Conservation (phyloP, 306 rosid genomes). For the Urtica urens region DNA sequence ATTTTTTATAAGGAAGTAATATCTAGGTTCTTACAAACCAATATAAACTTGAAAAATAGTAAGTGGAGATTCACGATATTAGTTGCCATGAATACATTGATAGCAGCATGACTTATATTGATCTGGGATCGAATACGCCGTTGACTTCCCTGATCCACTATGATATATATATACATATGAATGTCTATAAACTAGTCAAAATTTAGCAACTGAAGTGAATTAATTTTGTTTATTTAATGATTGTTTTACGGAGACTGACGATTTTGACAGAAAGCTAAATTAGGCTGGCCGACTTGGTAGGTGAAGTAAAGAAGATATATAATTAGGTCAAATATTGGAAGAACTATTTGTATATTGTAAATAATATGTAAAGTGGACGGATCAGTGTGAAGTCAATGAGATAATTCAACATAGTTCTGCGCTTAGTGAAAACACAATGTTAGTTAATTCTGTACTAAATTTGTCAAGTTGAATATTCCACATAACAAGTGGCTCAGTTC, state of each 20-base stretch:
- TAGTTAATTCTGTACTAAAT: background rate
- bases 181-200: background rate
- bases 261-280: constrained; percentile 6
- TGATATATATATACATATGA: background rate
- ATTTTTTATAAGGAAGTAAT: too few relatives aligned
- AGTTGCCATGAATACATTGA: too few relatives aligned
- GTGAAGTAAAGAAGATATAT: constrained; percentile 1
- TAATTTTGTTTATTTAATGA: background rate
- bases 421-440: background rate
- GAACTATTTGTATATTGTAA: background rate
- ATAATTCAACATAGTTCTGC: background rate
- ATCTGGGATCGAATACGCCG: background rate
- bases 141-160: background rate
- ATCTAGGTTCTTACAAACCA: too few relatives aligned
- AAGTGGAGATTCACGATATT: too few relatives aligned
- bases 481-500: too few relatives aligned
- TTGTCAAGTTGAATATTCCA: background rate
- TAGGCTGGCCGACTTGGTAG: constrained; percentile 14
- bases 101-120: too few relatives aligned
- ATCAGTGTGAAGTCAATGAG: too few relatives aligned
- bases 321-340: constrained; percentile 13
- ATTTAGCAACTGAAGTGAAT: background rate
- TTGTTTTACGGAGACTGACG: background rate
- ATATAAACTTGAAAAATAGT: too few relatives aligned
- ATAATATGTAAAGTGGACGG: background rate